Conservation (phyloP, 163 green algal genomes). For the Prototheca wickerhamii region DNA sequence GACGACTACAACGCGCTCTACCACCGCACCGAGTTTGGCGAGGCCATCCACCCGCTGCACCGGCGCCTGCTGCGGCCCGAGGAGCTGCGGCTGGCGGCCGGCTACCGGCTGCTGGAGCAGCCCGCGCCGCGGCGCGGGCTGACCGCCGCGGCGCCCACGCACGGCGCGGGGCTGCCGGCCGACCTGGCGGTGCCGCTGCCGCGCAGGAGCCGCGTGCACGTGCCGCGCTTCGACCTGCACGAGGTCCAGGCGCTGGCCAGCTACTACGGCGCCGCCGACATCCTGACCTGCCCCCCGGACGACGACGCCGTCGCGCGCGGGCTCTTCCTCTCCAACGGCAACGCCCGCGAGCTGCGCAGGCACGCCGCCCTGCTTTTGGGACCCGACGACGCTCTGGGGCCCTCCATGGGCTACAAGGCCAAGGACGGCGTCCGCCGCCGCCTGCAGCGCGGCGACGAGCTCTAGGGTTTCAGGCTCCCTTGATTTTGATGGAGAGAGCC, state of each 20-base stretch:
- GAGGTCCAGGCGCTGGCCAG: slow-evolving; percentile 7
- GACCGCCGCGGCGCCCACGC: slow-evolving; percentile 6
- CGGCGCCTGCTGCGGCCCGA: slow-evolving; percentile 27
- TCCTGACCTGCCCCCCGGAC: background rate
- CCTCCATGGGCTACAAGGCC: slow-evolving; percentile 22
- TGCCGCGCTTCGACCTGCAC: slow-evolving; percentile 18
- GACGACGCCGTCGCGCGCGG: slow-evolving; percentile 10
- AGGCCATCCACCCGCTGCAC: slow-evolving; percentile 23
- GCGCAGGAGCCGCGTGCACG: background rate
- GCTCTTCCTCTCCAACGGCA: slow-evolving; percentile 27
- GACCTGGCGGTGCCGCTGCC: slow-evolving; percentile 12
- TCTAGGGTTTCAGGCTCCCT: background rate
- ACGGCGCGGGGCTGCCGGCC: slow-evolving; percentile 2
- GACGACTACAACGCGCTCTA: slow-evolving; percentile 71
- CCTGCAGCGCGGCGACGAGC: background rate
- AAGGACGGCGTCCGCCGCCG: background rate
- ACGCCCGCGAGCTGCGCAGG: slow-evolving; percentile 25
- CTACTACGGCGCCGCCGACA: background rate
- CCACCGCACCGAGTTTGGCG: slow-evolving; percentile 43
- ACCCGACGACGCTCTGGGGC: background rate
- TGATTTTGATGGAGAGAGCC: background rate
- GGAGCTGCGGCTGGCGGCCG: slow-evolving; percentile 42
- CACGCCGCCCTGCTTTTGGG: slow-evolving; percentile 7
- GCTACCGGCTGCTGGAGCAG: slow-evolving; percentile 32
- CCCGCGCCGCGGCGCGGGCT: slow-evolving; percentile 10